Base-by-base conservation (phyloP, 2,329 filamentous ascomycete species). In the Coleophoma eucalyptorum region DNA sequence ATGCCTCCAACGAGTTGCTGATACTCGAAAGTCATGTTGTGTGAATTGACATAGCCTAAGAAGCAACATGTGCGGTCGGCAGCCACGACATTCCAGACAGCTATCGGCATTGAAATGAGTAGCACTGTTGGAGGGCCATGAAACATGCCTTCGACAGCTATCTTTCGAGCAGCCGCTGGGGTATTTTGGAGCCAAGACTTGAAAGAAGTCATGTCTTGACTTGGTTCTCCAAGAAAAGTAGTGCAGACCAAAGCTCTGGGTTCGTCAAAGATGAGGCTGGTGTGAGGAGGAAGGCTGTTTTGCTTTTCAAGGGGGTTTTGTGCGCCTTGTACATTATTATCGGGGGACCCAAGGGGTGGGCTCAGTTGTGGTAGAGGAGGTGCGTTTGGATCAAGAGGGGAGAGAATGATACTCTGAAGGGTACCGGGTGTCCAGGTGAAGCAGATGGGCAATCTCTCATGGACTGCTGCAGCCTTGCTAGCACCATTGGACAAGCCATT, bases 11-110 rank as follows among this genome's bases (percentile, higher is more conserved):
- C 72, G 5, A 86, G 68, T 34, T 75, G 75, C 51, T 84, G 75
- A 61, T 86, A 86, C 8, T 86, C 72, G 49, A 81, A 78, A 8
- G 81, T 79, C 77, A 86, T 81, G 65, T 86, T 86, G 59, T 84
- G 81, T 1, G 83, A 86, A 58, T 78, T 84, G 57, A 86, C 79
- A 57, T 83, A 82, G 32, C 83, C 83, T 43, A 86, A 62, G 53
- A 83, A 85, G 57, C 79, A 83, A 66, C 83, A 86, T 19, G 85
- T 81, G 60, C 85, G 84, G 56, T 86, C 81, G 53, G 83, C 79
- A 65, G 84, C 79, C 7, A 86, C 79, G 19, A 84, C 74, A 56
- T 78, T 81, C 80, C 81, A 86, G 13, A 86, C 74, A 5, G 76
- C 74, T 51, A 79, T 74, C 4, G 83, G 81, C 79, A 86, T 86